Conservation (phyloP, 1,284 basidiomycete species). For the Cryptococcus sp. region DNA sequence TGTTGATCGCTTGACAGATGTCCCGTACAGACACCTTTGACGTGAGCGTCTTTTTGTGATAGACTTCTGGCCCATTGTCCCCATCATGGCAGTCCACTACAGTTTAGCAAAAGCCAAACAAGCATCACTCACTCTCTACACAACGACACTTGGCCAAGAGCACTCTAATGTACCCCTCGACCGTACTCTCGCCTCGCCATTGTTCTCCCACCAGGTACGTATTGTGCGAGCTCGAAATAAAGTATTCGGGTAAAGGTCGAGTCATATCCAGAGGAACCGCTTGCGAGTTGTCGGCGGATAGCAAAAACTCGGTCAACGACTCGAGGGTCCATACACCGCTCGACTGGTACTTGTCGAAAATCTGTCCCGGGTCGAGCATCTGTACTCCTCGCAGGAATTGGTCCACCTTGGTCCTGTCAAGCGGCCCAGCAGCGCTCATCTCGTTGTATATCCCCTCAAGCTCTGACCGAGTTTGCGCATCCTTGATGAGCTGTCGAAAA, state of each 20-base stretch:
- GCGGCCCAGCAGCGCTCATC: constrained; percentile 47
- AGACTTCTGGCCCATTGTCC: constrained; percentile 72
- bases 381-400: constrained; percentile 64
- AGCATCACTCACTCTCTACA: constrained; percentile 64
- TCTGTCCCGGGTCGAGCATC: constrained; percentile 45
- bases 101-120: not conserved
- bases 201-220: constrained; percentile 96
- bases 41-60: constrained; percentile 89
- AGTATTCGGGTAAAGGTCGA: constrained; percentile 79
- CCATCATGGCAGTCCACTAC: constrained; percentile 93
- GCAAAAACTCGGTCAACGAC: constrained; percentile 64
- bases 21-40: constrained; percentile 77
- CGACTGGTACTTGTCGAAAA: constrained; percentile 24
- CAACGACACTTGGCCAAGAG: constrained; percentile 84
- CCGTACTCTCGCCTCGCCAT: constrained; percentile 84
- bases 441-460: constrained; percentile 63
- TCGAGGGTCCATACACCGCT: constrained; percentile 26
- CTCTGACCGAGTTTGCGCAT: constrained; percentile 76
- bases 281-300: constrained; percentile 61
- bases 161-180: constrained; percentile 93
- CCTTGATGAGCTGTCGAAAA: constrained; percentile 79
- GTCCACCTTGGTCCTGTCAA: constrained; percentile 58
- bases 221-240: constrained; percentile 91
- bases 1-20: constrained; percentile 77
- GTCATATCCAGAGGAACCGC: constrained; percentile 63